phyloP scores from a whole-genome alignment of 345 rosid species.

The Bruguiera gymnorhiza region DNA sequence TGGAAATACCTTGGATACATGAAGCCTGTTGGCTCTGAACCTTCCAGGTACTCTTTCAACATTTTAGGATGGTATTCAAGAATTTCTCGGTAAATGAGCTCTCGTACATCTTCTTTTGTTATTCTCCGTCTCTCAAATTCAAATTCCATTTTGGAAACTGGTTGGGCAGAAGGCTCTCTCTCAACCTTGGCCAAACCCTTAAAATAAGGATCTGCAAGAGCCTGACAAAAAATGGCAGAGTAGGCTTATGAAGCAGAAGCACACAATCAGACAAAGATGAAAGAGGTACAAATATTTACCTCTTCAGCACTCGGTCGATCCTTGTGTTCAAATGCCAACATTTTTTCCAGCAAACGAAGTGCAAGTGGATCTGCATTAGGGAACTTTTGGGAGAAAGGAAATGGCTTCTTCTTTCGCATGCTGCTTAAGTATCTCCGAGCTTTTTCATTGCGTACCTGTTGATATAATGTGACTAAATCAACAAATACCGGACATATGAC shows the following conservation, averaged over 20 bases:
- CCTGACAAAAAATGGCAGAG: constrained; percentile 42
- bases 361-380: constrained; percentile 94
- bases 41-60: constrained; percentile 81
- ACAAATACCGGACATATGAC: neutral
- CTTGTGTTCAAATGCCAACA: constrained; percentile 93
- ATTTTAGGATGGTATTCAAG: constrained; percentile 95
- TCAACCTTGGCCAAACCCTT: constrained; percentile 89
- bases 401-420: constrained; percentile 86
- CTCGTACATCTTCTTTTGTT: constrained; percentile 93
- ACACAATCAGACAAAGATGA: constrained; percentile 2
- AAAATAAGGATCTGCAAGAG: constrained; percentile 93
- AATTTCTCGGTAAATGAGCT: constrained; percentile 85
- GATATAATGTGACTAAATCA: constrained; percentile 21
- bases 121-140: constrained; percentile 95
- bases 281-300: constrained; percentile 32
- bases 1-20: constrained; percentile 85
- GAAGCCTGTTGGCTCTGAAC: constrained; percentile 88
- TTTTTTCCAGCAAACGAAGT: constrained; percentile 75
- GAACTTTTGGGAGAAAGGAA: constrained; percentile 81
- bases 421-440: constrained; percentile 93
- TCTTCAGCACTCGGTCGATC: constrained; percentile 93
- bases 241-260: constrained; percentile 16
- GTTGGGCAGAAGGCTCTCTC: constrained; percentile 95
- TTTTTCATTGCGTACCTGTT: constrained; percentile 93
- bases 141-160: constrained; percentile 93